phyloP scores from a whole-genome alignment of 2,329 filamentous ascomycete genomes.

The Zalaria sp. region DNA sequence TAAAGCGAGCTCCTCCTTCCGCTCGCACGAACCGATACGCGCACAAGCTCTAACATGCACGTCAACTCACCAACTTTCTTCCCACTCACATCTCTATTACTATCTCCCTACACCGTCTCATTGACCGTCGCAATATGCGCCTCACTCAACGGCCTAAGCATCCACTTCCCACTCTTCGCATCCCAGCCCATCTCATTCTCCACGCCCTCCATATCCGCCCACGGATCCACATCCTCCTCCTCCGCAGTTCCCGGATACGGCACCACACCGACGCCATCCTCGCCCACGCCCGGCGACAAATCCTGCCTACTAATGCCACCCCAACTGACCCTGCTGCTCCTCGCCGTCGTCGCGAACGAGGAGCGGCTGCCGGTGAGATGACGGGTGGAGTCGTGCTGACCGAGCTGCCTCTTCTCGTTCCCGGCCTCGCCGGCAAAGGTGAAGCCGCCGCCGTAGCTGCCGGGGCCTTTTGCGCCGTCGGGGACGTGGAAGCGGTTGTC shows the following conservation, averaged over 20 bases:
- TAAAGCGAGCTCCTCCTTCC: too few species aligned
- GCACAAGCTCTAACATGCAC: too few species aligned
- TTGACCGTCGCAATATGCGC: too few species aligned
- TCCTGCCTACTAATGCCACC: slow-evolving; percentile 13
- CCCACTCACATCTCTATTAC: too few species aligned
- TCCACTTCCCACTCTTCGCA: slow-evolving; percentile 14
- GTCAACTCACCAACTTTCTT: too few species aligned
- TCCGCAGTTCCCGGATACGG: slow-evolving; percentile 11
- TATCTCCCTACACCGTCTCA: too few species aligned
- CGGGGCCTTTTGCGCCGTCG: slow-evolving; percentile 47
- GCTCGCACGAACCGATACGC: too few species aligned
- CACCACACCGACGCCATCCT: slow-evolving; percentile 14
- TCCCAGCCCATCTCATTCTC: slow-evolving; percentile 17
- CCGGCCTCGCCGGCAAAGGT: slow-evolving; percentile 11
- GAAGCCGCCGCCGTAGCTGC: slow-evolving; percentile 7
- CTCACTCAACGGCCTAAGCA: slow-evolving; percentile 8
- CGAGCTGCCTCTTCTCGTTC: slow-evolving; percentile 13
- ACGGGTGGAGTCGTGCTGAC: slow-evolving; percentile 10
- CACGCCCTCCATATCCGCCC: slow-evolving; percentile 7
- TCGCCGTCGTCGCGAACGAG: slow-evolving; percentile 1
- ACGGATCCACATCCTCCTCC: neutral
- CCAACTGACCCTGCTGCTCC: slow-evolving; percentile 12
- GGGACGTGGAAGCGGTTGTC: slow-evolving; percentile 66
- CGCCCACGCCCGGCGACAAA: slow-evolving; percentile 9
- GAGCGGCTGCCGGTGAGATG: slow-evolving; percentile 9